phyloP scores from a whole-genome alignment of 441 rosid genomes.

The Corymbia calophylla region DNA sequence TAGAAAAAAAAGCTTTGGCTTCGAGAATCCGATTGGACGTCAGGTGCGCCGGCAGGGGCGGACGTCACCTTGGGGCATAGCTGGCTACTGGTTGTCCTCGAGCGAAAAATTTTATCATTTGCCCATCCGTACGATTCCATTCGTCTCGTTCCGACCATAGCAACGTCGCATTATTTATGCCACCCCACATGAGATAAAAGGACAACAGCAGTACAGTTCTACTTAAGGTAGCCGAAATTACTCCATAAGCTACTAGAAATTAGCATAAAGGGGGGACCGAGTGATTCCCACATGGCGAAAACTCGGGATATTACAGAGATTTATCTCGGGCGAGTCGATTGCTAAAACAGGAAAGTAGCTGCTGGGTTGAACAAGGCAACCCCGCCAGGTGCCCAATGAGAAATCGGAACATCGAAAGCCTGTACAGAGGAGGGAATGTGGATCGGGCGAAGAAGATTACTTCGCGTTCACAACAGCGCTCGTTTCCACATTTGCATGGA shows the following conservation, averaged over 20 bases:
- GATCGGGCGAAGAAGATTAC: not conserved
- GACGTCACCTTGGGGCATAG: not conserved
- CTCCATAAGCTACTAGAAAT: not conserved
- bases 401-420: not conserved
- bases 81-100: not conserved
- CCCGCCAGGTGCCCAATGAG: not conserved
- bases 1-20: not conserved
- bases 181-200: not conserved
- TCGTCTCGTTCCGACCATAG: not conserved
- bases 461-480: not conserved
- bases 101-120: not conserved
- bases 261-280: not conserved
- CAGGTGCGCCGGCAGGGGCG: not conserved
- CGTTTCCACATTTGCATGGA: not conserved
- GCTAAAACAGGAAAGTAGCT: not conserved
- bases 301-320: not conserved
- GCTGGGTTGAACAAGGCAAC: not conserved
- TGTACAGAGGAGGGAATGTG: not conserved
- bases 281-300: not conserved
- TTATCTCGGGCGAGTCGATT: not conserved
- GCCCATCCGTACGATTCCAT: not conserved
- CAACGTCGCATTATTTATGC: not conserved
- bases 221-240: not conserved
- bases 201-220: not conserved
- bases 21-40: not conserved